phyloP scores from a whole-genome alignment of 176 grass and related monocot species.

The Eremochloa ophiuroides region DNA sequence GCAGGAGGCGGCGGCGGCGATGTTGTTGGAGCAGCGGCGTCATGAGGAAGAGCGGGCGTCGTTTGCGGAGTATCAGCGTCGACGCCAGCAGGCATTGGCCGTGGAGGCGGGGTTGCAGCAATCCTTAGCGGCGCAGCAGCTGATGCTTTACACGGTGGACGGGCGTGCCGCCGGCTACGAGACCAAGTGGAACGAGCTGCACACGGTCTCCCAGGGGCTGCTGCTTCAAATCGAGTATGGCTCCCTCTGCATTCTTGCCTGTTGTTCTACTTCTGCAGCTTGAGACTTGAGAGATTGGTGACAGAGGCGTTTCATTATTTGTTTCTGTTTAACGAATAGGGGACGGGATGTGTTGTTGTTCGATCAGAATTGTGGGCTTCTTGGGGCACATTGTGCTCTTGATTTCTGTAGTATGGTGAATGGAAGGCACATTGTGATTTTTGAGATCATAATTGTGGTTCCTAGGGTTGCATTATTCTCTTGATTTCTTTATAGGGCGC shows the following conservation, averaged over 20 bases:
- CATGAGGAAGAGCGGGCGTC: neutral
- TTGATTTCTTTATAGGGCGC: neutral
- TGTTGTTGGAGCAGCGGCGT: neutral
- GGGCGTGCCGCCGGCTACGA: constrained; percentile 40
- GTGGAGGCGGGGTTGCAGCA: constrained; percentile 17
- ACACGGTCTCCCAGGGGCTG: constrained; percentile 50
- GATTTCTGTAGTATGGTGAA: neutral
- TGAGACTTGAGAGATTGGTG: neutral
- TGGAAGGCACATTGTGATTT: neutral
- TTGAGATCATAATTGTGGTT: neutral
- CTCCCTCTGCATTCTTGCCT: constrained; percentile 6
- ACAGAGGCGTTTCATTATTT: constrained; percentile 3
- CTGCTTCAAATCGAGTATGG: constrained; percentile 71
- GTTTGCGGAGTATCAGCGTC: neutral
- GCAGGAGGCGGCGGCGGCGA: constrained; percentile 4
- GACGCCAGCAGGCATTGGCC: neutral
- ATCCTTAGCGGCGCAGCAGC: neutral
- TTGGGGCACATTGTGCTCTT: neutral
- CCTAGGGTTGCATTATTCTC: neutral
- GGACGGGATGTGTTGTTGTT: neutral
- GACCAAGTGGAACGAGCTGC: constrained; percentile 61
- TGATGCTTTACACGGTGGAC: constrained; percentile 46
- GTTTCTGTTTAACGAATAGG: neutral
- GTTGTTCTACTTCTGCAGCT: neutral
- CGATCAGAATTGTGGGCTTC: neutral